A percentile compares a stretch with the other conserved stretches of the same genome.
phyloP scores from a whole-genome alignment of 768 basidiomycete species.

The Boletus vermiculosoides region DNA sequence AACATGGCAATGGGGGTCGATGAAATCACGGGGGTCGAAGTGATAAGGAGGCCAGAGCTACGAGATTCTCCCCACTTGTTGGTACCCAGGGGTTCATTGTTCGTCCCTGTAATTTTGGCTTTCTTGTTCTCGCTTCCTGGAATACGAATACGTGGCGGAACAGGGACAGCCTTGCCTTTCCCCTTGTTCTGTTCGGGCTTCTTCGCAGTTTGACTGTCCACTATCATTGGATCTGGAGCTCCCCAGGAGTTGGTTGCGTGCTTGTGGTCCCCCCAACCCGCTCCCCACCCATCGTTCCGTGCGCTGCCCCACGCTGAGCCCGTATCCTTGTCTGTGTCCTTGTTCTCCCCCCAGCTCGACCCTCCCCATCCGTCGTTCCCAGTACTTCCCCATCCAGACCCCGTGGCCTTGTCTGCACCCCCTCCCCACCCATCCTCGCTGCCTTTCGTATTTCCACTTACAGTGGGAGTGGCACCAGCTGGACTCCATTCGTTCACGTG shows the following conservation, averaged over 20 bases:
- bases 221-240: constrained; percentile 8
- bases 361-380: constrained; percentile 1
- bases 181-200: constrained; percentile 3
- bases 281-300: constrained; percentile 9
- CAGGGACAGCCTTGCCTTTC: constrained; percentile 11
- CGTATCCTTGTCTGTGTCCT: not conserved
- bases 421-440: constrained; percentile 8
- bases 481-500: not conserved
- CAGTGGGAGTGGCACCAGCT: not conserved
- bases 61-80: constrained; percentile 17
- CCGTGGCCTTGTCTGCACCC: not conserved
- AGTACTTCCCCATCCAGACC: constrained; percentile 7
- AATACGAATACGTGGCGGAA: constrained; percentile 29
- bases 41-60: not conserved
- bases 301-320: not conserved
- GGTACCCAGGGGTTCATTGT: constrained; percentile 16
- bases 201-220: constrained; percentile 6
- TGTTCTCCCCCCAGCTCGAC: not conserved
- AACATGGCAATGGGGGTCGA: constrained; percentile 12
- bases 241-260: constrained; percentile 2
- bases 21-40: constrained; percentile 7
- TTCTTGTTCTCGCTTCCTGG: constrained; percentile 16
- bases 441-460: not conserved
- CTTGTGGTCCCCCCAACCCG: constrained; percentile 2
- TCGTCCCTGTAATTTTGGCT: constrained; percentile 24